These are phyloP conservation scores for Mastigamoeba balamuthi DNA, from an alignment of 78 protist species.

Conservation along the genomic window DNA sequence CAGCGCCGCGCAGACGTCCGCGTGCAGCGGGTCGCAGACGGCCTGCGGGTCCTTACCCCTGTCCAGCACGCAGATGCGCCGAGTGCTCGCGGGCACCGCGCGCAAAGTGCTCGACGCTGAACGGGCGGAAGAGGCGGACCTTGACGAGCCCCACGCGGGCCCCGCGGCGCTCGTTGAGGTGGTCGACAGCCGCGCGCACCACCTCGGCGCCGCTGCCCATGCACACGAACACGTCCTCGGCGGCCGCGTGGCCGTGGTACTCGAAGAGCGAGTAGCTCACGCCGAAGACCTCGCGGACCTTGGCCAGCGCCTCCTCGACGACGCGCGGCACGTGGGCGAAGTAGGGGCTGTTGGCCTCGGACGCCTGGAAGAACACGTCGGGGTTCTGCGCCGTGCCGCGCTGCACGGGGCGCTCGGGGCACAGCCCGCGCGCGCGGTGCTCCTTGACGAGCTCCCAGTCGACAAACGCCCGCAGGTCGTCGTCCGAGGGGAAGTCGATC, in stretches of 20 bases:
- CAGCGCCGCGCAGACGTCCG: conserved; percentile 25
- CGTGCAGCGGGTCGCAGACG: conserved; percentile 54
- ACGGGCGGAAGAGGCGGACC: conserved; percentile 60
- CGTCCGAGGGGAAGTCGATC: conserved; percentile 7
- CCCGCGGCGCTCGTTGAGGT: conserved; percentile 4
- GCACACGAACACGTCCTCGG: neutral
- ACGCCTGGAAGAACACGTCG: conserved; percentile 38
- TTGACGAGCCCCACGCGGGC: conserved; percentile 42
- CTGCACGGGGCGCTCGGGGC: conserved; percentile 14
- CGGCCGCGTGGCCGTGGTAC: neutral
- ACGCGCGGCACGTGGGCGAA: neutral
- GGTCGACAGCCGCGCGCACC: neutral
- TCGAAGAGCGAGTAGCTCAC: neutral
- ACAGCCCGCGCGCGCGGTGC: conserved; percentile 21
- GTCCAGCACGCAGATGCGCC: conserved; percentile 46
- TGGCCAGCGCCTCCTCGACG: neutral
- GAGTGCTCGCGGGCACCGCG: conserved; percentile 34
- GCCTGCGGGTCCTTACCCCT: conserved; percentile 22
- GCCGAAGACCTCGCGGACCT: neutral
- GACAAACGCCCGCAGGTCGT: conserved; percentile 1
- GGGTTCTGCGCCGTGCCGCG: conserved; percentile 32
- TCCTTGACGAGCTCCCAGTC: neutral
- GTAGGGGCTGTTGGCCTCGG: neutral
- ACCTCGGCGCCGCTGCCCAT: neutral
- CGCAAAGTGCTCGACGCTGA: conserved; percentile 9